Conservation (phyloP, 176 grass and related monocot genomes). For the Paspalum vaginatum region DNA sequence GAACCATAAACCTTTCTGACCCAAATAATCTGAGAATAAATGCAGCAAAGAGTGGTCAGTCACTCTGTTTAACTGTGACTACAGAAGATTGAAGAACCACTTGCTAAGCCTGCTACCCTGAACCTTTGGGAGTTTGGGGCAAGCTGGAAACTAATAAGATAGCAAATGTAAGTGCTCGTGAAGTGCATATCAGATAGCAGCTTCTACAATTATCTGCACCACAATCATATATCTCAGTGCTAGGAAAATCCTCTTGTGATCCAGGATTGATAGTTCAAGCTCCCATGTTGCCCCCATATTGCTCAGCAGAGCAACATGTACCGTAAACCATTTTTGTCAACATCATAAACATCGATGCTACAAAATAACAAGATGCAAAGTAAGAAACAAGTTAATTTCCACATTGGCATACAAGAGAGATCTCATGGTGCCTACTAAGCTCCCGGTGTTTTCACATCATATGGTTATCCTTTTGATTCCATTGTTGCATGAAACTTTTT, state of each 20-base stretch:
- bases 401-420: not conserved
- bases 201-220: slow-evolving; percentile 35
- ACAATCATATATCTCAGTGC: slow-evolving; percentile 39
- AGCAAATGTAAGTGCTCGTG: slow-evolving; percentile 47
- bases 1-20: slow-evolving; percentile 40
- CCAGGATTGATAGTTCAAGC: slow-evolving; percentile 10
- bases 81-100: not conserved
- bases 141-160: slow-evolving; percentile 62
- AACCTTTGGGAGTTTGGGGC: slow-evolving; percentile 51
- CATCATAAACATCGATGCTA: slow-evolving; percentile 63
- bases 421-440: slow-evolving; percentile 1
- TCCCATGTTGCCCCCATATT: slow-evolving; percentile 53
- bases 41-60: slow-evolving; percentile 15
- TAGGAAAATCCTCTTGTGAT: slow-evolving; percentile 34
- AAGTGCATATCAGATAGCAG: slow-evolving; percentile 46
- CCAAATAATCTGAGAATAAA: slow-evolving; percentile 56
- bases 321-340: slow-evolving; percentile 69
- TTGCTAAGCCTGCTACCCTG: slow-evolving; percentile 36
- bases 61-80: not conserved
- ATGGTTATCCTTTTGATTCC: slow-evolving; percentile 7
- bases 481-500: slow-evolving; percentile 48
- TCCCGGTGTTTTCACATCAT: not conserved
- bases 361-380: slow-evolving; percentile 22
- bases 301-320: slow-evolving; percentile 63
- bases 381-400: not conserved